These are phyloP conservation scores for Penicillium robsamsonii DNA, from an alignment of 495 filamentous ascomycete genomes.

Conservation along the genomic window DNA sequence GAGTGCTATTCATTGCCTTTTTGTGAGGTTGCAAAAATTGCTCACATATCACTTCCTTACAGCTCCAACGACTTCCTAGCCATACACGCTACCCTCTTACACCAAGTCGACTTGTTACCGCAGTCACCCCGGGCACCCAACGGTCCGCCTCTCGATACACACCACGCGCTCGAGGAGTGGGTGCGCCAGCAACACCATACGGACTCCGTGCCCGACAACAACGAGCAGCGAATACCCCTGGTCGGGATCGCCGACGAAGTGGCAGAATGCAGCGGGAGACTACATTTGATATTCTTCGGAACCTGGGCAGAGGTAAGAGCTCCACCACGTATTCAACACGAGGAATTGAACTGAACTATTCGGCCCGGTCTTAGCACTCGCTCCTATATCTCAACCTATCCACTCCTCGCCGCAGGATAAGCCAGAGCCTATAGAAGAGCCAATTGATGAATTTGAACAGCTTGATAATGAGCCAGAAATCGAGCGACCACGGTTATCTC, in stretches of 20 bases:
- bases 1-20: conserved; percentile 6
- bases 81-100: conserved; percentile 40
- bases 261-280: conserved; percentile 70
- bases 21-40: neutral
- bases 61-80: conserved; percentile 41
- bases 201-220: conserved; percentile 70
- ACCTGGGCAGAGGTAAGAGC: conserved; percentile 57
- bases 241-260: conserved; percentile 63
- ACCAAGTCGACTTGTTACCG: conserved; percentile 37
- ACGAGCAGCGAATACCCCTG: conserved; percentile 73
- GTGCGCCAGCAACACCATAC: conserved; percentile 65
- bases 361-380: conserved; percentile 45
- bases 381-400: conserved; percentile 55
- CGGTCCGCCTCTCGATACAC: conserved; percentile 39
- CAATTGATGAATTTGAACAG: conserved; percentile 50
- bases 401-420: conserved; percentile 55
- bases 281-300: conserved; percentile 66
- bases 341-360: neutral
- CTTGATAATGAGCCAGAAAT: conserved; percentile 64
- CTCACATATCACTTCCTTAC: neutral
- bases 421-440: conserved; percentile 26
- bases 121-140: conserved; percentile 35
- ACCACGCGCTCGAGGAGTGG: conserved; percentile 33
- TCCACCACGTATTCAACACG: neutral
- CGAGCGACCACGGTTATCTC: conserved; percentile 62